A percentile compares a stretch with the other conserved stretches of the same genome.
phyloP scores from a whole-genome alignment of 805 yeast genomes.

The Schizosaccharomyces pombe region DNA sequence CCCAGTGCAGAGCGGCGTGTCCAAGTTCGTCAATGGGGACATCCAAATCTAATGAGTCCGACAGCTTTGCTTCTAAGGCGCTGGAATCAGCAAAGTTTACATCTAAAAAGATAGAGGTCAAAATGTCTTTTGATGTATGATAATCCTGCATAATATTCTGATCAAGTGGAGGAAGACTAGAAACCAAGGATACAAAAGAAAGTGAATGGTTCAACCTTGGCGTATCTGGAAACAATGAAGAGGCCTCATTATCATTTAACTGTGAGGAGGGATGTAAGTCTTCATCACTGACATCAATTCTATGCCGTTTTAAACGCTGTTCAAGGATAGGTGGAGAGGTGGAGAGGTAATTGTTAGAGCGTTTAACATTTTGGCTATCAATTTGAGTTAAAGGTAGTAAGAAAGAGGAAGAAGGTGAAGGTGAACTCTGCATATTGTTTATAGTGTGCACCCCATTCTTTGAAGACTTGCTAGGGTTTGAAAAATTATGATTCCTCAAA shows the following conservation, averaged over 20 bases:
- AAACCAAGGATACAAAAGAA: neutral
- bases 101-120: conserved; percentile 31
- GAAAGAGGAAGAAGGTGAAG: neutral
- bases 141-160: conserved; percentile 14
- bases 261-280: too few relatives aligned
- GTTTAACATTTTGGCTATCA: neutral
- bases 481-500: neutral
- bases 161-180: conserved; percentile 21
- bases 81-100: neutral
- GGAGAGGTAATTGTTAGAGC: neutral
- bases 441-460: neutral
- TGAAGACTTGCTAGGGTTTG: neutral
- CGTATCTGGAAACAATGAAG: neutral
- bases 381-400: too few relatives aligned
- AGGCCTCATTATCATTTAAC: too few relatives aligned
- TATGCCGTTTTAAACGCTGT: neutral
- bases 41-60: conserved; percentile 33
- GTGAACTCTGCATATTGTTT: too few relatives aligned
- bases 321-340: conserved; percentile 3
- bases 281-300: neutral
- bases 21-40: conserved; percentile 85
- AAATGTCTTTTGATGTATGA: conserved; percentile 21
- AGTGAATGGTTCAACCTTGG: neutral
- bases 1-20: conserved; percentile 87
- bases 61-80: conserved; percentile 7